Evolutionary conservation across 257 asterid species (phyloP).

Genomic region (Avicennia marina): DNA sequence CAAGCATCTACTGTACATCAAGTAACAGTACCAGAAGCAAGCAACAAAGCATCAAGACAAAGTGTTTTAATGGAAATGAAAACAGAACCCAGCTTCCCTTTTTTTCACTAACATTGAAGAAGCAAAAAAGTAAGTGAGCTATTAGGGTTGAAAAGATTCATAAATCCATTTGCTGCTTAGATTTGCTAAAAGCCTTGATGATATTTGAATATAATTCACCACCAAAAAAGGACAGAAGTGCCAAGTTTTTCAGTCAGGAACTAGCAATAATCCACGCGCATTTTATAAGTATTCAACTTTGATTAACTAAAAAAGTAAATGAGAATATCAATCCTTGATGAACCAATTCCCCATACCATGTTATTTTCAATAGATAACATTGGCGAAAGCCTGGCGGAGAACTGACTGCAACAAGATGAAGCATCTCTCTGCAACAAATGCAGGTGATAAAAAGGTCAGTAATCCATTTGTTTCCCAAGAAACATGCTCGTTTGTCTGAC

Average conservation of each 20-base stretch:
- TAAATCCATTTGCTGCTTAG: too few species aligned
- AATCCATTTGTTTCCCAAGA: constrained; percentile 11
- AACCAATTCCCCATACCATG: constrained; percentile 54
- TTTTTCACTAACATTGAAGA: neutral
- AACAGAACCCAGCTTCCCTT: neutral
- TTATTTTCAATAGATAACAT: constrained; percentile 56
- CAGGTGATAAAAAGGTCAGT: constrained; percentile 14
- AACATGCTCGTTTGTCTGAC: constrained; percentile 1
- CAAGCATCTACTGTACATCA: neutral
- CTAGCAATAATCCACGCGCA: neutral
- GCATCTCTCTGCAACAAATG: constrained; percentile 47
- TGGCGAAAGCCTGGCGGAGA: constrained; percentile 72
- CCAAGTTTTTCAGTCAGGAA: too few species aligned
- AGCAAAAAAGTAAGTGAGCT: neutral
- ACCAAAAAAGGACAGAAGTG: neutral
- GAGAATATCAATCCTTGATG: constrained; percentile 5
- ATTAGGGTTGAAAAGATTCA: too few species aligned
- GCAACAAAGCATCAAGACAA: constrained; percentile 1
- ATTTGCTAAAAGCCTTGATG: too few species aligned
- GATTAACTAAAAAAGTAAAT: constrained; percentile 3
- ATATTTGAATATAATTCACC: too few species aligned
- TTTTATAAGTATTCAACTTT: neutral
- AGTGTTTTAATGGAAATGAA: neutral
- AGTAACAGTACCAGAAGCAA: neutral
- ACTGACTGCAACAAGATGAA: constrained; percentile 53